Evolutionary conservation across 1,284 basidiomycete genomes (phyloP), one percentile per base, ranked within the genome.

Genomic region (Trametes polyzona): DNA sequence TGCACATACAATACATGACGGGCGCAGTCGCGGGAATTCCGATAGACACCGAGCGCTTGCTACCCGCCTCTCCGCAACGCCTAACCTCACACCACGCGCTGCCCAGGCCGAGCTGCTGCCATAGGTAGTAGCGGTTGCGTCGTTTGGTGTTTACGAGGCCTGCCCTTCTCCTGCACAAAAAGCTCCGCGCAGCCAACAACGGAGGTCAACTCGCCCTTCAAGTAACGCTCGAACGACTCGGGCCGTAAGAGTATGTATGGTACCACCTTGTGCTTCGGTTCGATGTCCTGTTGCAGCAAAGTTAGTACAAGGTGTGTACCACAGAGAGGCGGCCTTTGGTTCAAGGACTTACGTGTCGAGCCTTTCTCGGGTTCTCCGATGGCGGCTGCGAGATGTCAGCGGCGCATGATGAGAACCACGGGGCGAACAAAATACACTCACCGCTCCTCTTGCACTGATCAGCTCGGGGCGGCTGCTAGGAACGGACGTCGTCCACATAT

Each of bases 361-460:
- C n/a, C n/a, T 33, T 39, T 6, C 17, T 29, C 2, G 50, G 47
- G 10, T 61, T 54, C 44, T 61, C 62, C 11, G 47, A 17, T 0
- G 56, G 62, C 14, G 59, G 52, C 59, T 59, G 12, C 12, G 3
- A 17, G 16, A 12, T 6, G n/a, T 32, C 19, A 43, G 19, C 7
- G 6, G 8, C 14, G n/a, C 4, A 6, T 8, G 29, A 19, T 2
- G 19, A n/a, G n/a, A n/a, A n/a, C n/a, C n/a, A n/a, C n/a, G n/a
- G n/a, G n/a, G n/a, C n/a, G n/a, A n/a, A n/a, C n/a, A 2, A 21
- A n/a, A 19, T n/a, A 29, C 12, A 40, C 57, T 55, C 52, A 67
- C 67, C 55, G 57, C 67, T 52, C 65, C 69, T 44, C 65, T 67
- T 12, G 62, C 60, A 3, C 27, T 12, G 10, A 61, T 47, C 24